Evolutionary conservation across 306 rosid genomes (phyloP).

Genomic region (Pueraria montana): DNA sequence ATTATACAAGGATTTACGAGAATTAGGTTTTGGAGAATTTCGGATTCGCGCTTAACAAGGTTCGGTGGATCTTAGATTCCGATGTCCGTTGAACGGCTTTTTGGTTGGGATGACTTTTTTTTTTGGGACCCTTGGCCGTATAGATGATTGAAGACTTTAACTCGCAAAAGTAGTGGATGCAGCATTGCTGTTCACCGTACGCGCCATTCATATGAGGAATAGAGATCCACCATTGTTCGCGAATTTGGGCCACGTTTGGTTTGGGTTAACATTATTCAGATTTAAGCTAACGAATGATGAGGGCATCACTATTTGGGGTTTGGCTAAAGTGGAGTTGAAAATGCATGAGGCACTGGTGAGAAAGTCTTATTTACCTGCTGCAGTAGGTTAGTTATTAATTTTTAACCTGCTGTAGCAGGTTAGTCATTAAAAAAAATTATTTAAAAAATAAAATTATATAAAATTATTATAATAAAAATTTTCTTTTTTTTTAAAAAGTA

Average conservation of each 20-base stretch:
- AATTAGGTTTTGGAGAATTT: background rate
- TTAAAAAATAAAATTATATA: no score
- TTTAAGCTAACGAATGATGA: no score
- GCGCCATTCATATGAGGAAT: background rate
- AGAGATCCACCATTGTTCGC: background rate
- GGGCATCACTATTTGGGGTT: no score
- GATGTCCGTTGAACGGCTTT: conserved; percentile 1
- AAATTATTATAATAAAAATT: no score
- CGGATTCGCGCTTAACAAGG: background rate
- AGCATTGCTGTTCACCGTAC: background rate
- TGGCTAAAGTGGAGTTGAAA: no score
- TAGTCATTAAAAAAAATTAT: no score
- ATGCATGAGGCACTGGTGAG: no score
- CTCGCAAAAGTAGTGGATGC: background rate
- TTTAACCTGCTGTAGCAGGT: no score
- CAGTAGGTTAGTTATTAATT: no score
- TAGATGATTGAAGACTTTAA: conserved; percentile 2
- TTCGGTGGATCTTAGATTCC: conserved; percentile 31
- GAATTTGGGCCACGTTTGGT: background rate
- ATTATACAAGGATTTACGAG: conserved; percentile 18
- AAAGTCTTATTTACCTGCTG: no score
- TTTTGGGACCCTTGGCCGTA: background rate
- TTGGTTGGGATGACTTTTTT: conserved; percentile 37
- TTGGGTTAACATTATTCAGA: background rate
- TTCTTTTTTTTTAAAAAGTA: no score